phyloP scores from a whole-genome alignment of 1,284 basidiomycete genomes.

The Porodaedalea pini region DNA sequence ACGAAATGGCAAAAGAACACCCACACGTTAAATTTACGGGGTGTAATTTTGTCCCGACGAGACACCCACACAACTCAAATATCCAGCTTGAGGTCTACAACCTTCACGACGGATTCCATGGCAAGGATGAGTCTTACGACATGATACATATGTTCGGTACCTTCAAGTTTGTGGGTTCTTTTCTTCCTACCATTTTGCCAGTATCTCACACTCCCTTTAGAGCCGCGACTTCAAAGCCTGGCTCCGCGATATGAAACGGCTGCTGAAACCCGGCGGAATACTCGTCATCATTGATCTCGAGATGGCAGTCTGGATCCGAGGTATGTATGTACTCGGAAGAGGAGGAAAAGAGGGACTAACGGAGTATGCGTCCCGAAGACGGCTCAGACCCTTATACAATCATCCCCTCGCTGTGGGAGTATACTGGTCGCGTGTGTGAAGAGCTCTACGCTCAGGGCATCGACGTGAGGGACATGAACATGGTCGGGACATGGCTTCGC shows the following conservation, averaged over 20 bases:
- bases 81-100: slow-evolving; percentile 20
- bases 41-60: slow-evolving; percentile 17
- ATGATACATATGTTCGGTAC: slow-evolving; percentile 13
- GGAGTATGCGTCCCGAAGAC: slow-evolving; percentile 1
- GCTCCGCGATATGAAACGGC: slow-evolving; percentile 14
- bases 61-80: slow-evolving; percentile 16
- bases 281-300: slow-evolving; percentile 17
- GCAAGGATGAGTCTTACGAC: slow-evolving; percentile 16
- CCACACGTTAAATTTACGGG: slow-evolving; percentile 21
- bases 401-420: slow-evolving; percentile 6
- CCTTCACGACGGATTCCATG: slow-evolving; percentile 17
- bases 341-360: not conserved
- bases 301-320: slow-evolving; percentile 14
- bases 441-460: slow-evolving; percentile 12
- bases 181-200: not conserved
- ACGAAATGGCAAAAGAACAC: slow-evolving; percentile 20
- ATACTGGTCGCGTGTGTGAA: not conserved
- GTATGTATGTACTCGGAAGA: not conserved
- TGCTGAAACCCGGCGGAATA: slow-evolving; percentile 14
- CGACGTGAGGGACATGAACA: slow-evolving; percentile 2
- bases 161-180: slow-evolving; percentile 17
- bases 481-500: slow-evolving; percentile 15
- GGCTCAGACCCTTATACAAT: slow-evolving; percentile 7
- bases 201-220: not conserved
- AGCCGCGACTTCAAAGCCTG: slow-evolving; percentile 16